Evolutionary conservation across 129 eudicot genomes (phyloP).

Genomic region (Centrapalus pauciflorus): DNA sequence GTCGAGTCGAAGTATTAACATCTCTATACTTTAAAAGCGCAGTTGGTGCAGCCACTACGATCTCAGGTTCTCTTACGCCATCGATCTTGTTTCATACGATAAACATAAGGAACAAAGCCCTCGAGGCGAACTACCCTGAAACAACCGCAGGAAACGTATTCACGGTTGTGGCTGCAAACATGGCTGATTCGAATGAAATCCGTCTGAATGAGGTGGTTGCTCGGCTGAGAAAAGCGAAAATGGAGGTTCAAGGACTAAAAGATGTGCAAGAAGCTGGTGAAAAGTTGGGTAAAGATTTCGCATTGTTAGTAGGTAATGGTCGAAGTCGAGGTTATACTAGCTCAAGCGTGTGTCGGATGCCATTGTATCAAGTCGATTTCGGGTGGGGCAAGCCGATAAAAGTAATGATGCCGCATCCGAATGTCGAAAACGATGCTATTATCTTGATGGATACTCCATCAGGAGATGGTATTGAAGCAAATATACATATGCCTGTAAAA

Average conservation of each 20-base stretch:
- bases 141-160: not conserved
- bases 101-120: conserved; percentile 5
- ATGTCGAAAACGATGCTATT: not conserved
- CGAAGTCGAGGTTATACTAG: not conserved
- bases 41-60: not conserved
- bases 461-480: conserved; percentile 3
- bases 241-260: not conserved
- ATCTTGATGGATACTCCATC: not conserved
- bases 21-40: conserved; percentile 2
- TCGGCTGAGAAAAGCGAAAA: not conserved
- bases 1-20: conserved; percentile 7
- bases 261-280: not conserved
- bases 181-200: not conserved
- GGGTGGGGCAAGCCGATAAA: conserved; percentile 1
- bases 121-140: not conserved
- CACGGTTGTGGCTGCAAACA: not conserved
- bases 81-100: not conserved
- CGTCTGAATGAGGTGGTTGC: not conserved
- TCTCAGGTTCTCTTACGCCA: not conserved
- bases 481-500: not conserved
- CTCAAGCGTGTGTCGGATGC: not conserved
- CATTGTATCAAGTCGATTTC: not conserved
- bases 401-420: not conserved
- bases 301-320: not conserved
- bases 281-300: not conserved